These are phyloP conservation scores for Phytophthora melonis DNA, from an alignment of 352 stramenopile genomes.

Conservation along the genomic window DNA sequence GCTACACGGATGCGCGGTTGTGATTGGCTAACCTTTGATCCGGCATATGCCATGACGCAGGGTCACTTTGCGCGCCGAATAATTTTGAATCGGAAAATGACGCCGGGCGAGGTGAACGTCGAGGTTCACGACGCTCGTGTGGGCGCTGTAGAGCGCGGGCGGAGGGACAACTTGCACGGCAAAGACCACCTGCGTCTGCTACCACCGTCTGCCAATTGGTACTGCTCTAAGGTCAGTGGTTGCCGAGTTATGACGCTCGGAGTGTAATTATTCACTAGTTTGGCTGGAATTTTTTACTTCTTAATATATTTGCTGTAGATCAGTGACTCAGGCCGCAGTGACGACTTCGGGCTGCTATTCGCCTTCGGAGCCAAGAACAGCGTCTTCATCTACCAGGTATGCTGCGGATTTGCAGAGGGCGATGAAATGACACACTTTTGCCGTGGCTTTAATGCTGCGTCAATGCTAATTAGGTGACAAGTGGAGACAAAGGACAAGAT, in stretches of 20 bases:
- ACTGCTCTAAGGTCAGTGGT: constrained; percentile 69
- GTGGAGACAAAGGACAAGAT: neutral
- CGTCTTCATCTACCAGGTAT: constrained; percentile 74
- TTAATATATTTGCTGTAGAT: constrained; percentile 43
- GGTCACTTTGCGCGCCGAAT: neutral
- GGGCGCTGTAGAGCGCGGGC: neutral
- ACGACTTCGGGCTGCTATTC: constrained; percentile 46
- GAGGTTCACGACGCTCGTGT: neutral
- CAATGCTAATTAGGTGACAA: constrained; percentile 10
- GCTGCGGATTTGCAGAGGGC: neutral
- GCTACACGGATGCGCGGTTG: neutral
- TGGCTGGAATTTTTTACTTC: neutral
- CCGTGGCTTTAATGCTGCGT: neutral
- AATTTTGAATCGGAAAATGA: neutral
- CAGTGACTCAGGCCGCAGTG: constrained; percentile 67
- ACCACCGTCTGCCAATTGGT: constrained; percentile 80
- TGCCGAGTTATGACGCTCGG: neutral
- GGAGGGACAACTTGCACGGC: neutral
- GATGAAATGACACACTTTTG: neutral
- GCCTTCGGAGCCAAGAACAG: constrained; percentile 71
- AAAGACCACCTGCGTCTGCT: constrained; percentile 51
- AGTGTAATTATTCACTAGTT: neutral
- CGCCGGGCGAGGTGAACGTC: neutral
- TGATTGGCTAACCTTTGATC: neutral
- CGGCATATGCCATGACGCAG: neutral